Base-by-base conservation (phyloP, 2,329 filamentous ascomycete genomes). In the Fusarium guadeloupense region DNA sequence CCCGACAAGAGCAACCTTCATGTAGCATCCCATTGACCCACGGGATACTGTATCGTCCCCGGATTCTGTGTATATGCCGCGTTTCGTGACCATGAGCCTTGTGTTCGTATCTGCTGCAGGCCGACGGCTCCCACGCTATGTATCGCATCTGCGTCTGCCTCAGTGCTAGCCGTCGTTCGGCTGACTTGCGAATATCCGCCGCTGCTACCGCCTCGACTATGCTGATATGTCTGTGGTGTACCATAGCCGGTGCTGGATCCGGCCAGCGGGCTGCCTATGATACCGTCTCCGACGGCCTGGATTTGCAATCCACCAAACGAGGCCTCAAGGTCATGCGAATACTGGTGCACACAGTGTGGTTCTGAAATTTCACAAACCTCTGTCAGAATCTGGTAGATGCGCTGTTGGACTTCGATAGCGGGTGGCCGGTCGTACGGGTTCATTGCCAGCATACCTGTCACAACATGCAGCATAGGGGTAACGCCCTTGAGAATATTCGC, bases 281-380 rank as follows among this genome's bases (percentile, higher is more conserved):
- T 46, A 14, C 35, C 31, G 38, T 69, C 62, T 2, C 48, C 45
- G 3, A 56, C 35, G 28, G 41, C 3, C 19, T 66, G 59, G 8
- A 71, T 66, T 13, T 63, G 62, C 43, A 71, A 52, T 13, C 54
- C 64, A 6, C 67, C 59, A 16, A 72, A 61, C 3, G 69, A 62
- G n/a, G 67, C 55, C 14, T 69, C 62, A 14, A 78, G 47, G 10
- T 74, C 74, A 10, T 71, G 66, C 13, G 72, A 73, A 56, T 83
- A 83, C 55, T 80, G 76, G 51, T 83, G 80, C n/a, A 83, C 80
- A 69, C 83, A 85, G 64, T 85, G 83, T 44, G 82, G 82, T 68
- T 84, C 81, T 6, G 70, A 51, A 39, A 83, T 80, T 20, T 72
- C 74, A 60, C 80, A 82, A 38, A 74, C 68, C 58, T 81, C 80